A percentile compares a stretch with the other conserved stretches of the same genome.
These are phyloP conservation scores for Quillaja saponaria DNA, from an alignment of 306 rosid genomes.

Conservation along the genomic window DNA sequence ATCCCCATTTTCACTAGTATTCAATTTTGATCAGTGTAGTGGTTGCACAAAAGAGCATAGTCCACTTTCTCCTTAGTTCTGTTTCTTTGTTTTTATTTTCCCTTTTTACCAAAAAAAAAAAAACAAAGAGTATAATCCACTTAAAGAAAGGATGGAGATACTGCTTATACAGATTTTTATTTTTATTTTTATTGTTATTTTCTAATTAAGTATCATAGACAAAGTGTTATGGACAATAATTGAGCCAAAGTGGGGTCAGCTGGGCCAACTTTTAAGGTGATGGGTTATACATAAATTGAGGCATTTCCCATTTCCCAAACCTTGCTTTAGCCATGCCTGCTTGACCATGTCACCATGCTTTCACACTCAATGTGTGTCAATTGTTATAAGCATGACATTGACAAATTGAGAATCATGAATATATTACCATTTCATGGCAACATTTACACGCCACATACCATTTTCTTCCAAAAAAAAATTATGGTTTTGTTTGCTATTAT, in stretches of 20 bases:
- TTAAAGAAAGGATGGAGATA: constrained; percentile 8
- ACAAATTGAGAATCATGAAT: too few species aligned
- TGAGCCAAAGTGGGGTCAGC: constrained; percentile 31
- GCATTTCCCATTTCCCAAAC: not conserved
- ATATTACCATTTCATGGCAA: too few species aligned
- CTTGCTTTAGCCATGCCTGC: not conserved
- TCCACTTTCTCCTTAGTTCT: too few species aligned
- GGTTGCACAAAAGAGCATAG: constrained; percentile 2
- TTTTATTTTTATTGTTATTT: too few species aligned
- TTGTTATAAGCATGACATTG: too few species aligned
- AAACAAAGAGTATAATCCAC: too few species aligned
- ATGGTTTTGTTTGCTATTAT: not conserved
- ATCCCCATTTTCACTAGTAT: not conserved
- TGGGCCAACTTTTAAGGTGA: constrained; percentile 2
- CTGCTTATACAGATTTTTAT: too few species aligned
- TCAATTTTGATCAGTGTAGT: constrained; percentile 11
- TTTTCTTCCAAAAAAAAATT: too few species aligned
- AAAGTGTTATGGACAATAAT: constrained; percentile 14
- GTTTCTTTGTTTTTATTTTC: too few species aligned
- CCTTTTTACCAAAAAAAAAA: not conserved
- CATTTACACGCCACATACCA: too few species aligned
- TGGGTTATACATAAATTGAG: not conserved
- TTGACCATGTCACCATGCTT: not conserved
- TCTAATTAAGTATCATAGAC: too few species aligned
- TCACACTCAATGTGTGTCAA: too few species aligned